Evolutionary conservation across 805 yeast species (phyloP), one percentile per base, ranked within the genome.

Genomic region (Limtongia smithiae): DNA sequence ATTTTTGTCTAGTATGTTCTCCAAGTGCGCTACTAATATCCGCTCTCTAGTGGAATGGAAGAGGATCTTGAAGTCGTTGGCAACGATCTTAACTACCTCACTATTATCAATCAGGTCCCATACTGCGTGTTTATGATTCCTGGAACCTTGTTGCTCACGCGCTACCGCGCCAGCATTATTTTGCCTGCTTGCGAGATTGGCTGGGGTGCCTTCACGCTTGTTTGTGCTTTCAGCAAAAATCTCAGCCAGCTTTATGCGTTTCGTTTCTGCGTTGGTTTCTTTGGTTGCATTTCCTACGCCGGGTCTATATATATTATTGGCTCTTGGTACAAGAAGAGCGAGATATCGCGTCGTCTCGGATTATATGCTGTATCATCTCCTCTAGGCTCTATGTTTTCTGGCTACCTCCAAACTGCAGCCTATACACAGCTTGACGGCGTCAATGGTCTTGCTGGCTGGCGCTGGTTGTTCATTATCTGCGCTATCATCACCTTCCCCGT

Each of bases 401-500:
- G 77, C 4, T 73, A 70, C 44, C 58, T 74, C 35, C 77, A 75
- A 56, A 51, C 70, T 9, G 77, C 75, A 1, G 75, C 74, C 2
- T 70, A 68, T 58, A 52, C 56, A 37, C 60, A 68, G 57, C 64
- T 72, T 62, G 64, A 67, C 48, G 75, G 75, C 24, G 65, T 59
- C 35, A 68, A 66, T 12, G 80, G 79, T 1, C 56, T 60, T 7
- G 51, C 54, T 71, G 81, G 51, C 9, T 82, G 87, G 87, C 74
- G 80, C 64, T 82, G 86, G 87, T 74, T 80, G 66, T 79, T 78
- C 59, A 73, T 81, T 42, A 72, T 82, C 47, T 85, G 82, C 63
- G 83, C 85, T 21, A 66, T 81, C 47, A 63, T 73, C 40, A 65
- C 70, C 3, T 56, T 70, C 17, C 69, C 67, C 3, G 64, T 71